Base-by-base conservation (phyloP, 2,329 filamentous ascomycete genomes). In the Ramularia endophylla region DNA sequence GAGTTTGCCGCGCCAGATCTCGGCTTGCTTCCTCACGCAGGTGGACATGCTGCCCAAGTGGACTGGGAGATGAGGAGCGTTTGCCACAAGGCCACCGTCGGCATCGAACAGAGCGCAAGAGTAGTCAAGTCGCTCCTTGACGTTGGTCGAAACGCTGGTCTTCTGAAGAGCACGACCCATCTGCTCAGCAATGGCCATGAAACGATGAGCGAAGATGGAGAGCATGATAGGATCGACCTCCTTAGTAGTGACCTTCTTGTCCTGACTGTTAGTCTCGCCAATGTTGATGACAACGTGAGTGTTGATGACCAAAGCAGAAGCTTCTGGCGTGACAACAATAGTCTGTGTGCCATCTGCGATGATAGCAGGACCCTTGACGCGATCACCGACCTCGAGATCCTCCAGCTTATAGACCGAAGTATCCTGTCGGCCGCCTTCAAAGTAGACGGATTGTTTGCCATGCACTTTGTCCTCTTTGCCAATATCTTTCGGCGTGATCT, bases 241-340 rank as follows among this genome's bases (percentile, higher is more conserved):
- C 31, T 71, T 71, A 11, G 70, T 71, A 36, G 65, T 66, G 28
- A 73, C 61, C 43, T 71, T 66, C 47, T 68, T 69, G 12, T 75
- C 65, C 58, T 71, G 48, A 39, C 59, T 47, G 50, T 52, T 44
- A 8, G 43, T 53, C 34, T 80, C 80, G 40, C 81, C 78, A 29
- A 92, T 76, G 50, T 95, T 87, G 57, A 95, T 89, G 5, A 95
- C 75, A 6, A 95, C 87, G 55, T 95, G 90, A 0, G 88, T 94
- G 48, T 87, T 75, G 13, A 94, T 80, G 22, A 95, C 73, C 17
- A 88, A 66, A 0, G 89, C 90, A 16, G 79, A 78, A 2, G 87
- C 78, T 20, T 77, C 77, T 0, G 89, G 90, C 0, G 86, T 85
- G 2, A 95, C 81, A 0, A 95, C 86, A 48, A 97, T 92, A 0